Conservation (phyloP, 306 rosid genomes). For the Hylodesmum podocarpum region DNA sequence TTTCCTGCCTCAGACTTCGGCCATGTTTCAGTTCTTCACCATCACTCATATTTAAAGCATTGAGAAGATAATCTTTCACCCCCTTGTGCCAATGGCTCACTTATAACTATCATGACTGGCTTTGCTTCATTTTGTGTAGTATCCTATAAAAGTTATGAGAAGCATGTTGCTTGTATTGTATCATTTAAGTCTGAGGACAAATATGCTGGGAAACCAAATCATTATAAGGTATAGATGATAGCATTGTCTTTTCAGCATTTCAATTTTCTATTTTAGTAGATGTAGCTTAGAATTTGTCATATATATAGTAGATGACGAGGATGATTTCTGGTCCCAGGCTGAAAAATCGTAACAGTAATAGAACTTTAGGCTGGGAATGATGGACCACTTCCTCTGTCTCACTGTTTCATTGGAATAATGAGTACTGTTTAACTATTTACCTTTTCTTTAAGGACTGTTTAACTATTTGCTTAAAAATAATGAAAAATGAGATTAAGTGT, state of each 20-base stretch:
- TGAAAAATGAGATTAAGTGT: neutral
- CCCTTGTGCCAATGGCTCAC: conserved; percentile 25
- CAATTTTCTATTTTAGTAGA: conserved; percentile 4
- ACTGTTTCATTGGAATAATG: neutral
- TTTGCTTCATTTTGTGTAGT: conserved; percentile 41
- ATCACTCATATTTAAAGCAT: neutral
- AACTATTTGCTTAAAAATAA: neutral
- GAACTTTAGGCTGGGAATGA: neutral
- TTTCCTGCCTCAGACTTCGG: conserved; percentile 27
- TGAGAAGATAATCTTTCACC: conserved; percentile 21
- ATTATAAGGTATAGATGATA: conserved; percentile 30
- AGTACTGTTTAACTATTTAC: neutral
- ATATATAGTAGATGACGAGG: conserved; percentile 6
- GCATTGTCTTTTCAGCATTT: conserved; percentile 17
- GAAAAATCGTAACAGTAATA: neutral
- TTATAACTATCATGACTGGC: conserved; percentile 11
- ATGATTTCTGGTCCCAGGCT: conserved; percentile 12
- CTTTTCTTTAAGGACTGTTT: too few relatives aligned
- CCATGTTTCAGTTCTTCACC: conserved; percentile 37
- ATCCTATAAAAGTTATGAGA: conserved; percentile 28
- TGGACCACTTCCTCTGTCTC: neutral
- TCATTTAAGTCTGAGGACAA: conserved; percentile 39
- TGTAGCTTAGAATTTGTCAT: conserved; percentile 21
- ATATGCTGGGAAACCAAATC: conserved; percentile 25
- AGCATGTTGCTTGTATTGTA: conserved; percentile 39